Evolutionary conservation across 2,329 filamentous ascomycete species (phyloP).

Genomic region (Chaetoscypha palmicola): DNA sequence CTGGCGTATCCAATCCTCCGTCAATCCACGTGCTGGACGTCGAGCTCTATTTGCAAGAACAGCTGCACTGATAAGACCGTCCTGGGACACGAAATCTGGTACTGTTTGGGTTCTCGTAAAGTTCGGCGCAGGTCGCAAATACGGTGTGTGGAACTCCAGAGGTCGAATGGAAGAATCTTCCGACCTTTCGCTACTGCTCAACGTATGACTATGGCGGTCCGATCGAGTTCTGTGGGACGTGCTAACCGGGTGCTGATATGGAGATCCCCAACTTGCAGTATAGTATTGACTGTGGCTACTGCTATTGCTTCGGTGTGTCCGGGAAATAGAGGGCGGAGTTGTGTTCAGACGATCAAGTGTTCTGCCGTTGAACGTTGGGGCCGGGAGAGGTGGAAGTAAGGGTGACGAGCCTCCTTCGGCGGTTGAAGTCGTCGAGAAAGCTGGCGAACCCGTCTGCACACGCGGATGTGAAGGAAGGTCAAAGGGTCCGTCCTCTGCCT

Average conservation of each 20-base stretch:
- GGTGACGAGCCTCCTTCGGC: constrained; percentile 53
- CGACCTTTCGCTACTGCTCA: constrained; percentile 52
- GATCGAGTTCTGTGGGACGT: constrained; percentile 31
- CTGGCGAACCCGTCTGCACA: constrained; percentile 44
- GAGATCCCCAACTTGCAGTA: constrained; percentile 87
- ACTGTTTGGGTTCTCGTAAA: constrained; percentile 32
- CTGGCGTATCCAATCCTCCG: constrained; percentile 80
- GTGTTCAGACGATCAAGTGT: constrained; percentile 49
- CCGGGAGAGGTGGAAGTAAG: constrained; percentile 50
- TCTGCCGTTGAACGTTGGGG: constrained; percentile 50
- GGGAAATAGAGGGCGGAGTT: constrained; percentile 32
- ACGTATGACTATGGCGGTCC: constrained; percentile 39
- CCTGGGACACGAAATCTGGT: constrained; percentile 32
- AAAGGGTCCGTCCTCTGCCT: constrained; percentile 49
- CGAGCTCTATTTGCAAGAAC: constrained; percentile 58
- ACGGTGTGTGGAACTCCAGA: constrained; percentile 55
- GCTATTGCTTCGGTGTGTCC: constrained; percentile 14
- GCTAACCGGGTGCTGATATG: constrained; percentile 65
- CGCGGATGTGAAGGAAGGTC: constrained; percentile 7
- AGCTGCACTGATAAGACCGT: constrained; percentile 39
- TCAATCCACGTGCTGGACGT: constrained; percentile 55
- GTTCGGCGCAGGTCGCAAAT: constrained; percentile 49
- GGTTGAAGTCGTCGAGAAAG: constrained; percentile 56
- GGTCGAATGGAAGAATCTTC: constrained; percentile 56
- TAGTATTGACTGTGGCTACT: constrained; percentile 40